These are phyloP conservation scores for Dimargaris cristalligena DNA, from an alignment of 192 early-diverging fungal species.

Conservation along the genomic window DNA sequence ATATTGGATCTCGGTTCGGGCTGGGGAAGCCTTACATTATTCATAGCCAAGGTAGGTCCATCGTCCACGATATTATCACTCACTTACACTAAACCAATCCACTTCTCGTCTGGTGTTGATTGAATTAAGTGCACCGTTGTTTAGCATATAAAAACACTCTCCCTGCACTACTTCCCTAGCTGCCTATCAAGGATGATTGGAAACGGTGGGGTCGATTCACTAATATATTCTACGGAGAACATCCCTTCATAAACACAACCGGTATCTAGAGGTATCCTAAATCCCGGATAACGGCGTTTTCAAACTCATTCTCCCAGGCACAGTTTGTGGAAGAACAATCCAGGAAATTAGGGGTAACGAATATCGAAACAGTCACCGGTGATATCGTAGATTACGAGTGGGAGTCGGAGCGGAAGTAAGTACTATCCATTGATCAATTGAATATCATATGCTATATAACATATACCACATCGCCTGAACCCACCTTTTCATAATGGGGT, in stretches of 20 bases:
- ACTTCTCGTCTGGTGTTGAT: no score
- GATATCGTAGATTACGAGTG: constrained; percentile 35
- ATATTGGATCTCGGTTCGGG: constrained; percentile 58
- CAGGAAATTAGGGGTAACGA: constrained; percentile 23
- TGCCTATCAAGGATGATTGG: no score
- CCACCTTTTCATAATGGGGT: no score
- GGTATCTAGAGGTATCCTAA: constrained; percentile 40
- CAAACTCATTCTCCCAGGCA: constrained; percentile 39
- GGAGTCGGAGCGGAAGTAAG: constrained; percentile 10
- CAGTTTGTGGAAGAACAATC: constrained; percentile 27
- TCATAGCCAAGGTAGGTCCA: neutral
- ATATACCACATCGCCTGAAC: no score
- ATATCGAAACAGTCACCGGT: constrained; percentile 36
- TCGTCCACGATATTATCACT: neutral
- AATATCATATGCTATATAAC: no score
- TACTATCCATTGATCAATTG: constrained; percentile 14
- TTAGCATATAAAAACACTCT: no score
- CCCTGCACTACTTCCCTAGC: no score
- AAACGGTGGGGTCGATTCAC: no score
- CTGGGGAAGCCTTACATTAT: constrained; percentile 35
- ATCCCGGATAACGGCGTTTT: constrained; percentile 30
- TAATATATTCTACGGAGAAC: no score
- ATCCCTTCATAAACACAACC: no score
- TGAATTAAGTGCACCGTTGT: no score
- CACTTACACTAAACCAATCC: no score